phyloP scores from a whole-genome alignment of 1,284 basidiomycete species.

The Papiliotrema laurentii region DNA sequence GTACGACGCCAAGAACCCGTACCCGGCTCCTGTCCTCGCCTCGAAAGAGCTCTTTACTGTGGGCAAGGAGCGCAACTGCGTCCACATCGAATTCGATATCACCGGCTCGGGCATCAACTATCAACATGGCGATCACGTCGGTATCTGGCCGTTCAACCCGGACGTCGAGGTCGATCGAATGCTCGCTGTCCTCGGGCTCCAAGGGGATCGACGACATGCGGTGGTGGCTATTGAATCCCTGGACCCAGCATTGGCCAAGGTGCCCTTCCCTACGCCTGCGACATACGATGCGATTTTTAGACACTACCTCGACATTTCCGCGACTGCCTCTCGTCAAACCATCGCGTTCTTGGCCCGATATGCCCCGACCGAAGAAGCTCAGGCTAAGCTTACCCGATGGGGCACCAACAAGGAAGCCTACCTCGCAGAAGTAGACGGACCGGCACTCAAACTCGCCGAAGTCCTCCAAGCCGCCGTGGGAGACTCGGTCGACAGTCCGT shows the following conservation, averaged over 20 bases:
- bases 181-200: slow-evolving; percentile 77
- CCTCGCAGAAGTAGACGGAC: slow-evolving; percentile 65
- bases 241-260: slow-evolving; percentile 95
- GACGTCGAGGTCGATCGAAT: slow-evolving; percentile 87
- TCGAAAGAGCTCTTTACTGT: slow-evolving; percentile 80
- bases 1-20: slow-evolving; percentile 91
- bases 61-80: slow-evolving; percentile 79
- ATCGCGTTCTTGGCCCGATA: slow-evolving; percentile 81
- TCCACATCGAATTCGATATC: slow-evolving; percentile 91
- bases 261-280: slow-evolving; percentile 95
- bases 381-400: slow-evolving; percentile 67
- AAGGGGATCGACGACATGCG: slow-evolving; percentile 64
- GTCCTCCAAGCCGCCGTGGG: slow-evolving; percentile 80
- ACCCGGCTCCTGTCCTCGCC: slow-evolving; percentile 71
- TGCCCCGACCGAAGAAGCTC: slow-evolving; percentile 75
- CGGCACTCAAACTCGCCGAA: slow-evolving; percentile 85
- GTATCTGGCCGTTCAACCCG: slow-evolving; percentile 94
- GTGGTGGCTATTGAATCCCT: slow-evolving; percentile 91
- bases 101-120: slow-evolving; percentile 96
- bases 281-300: slow-evolving; percentile 91
- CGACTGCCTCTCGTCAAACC: slow-evolving; percentile 87
- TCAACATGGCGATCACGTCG: slow-evolving; percentile 96
- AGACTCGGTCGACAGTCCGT: slow-evolving; percentile 59
- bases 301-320: slow-evolving; percentile 94
- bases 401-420: slow-evolving; percentile 87